Base-by-base conservation (phyloP, 1,284 basidiomycete genomes). In the Takashimella tepidaria region DNA sequence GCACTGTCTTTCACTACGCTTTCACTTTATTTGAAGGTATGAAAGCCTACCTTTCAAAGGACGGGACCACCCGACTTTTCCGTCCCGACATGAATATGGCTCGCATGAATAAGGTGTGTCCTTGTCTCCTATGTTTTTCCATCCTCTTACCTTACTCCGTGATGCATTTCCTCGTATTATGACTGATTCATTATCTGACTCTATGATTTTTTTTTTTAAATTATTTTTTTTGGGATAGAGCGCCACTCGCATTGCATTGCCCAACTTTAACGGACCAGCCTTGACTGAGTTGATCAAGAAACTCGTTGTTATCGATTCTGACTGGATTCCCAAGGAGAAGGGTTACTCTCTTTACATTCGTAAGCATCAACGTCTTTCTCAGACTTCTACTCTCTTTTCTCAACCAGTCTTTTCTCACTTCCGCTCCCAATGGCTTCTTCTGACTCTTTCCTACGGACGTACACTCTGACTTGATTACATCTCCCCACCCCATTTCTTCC, bases 21-120 rank as follows among this genome's bases (percentile, higher is more conserved):
- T 78, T 79, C 52, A 77, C 76, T 43, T 69, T 80, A 54, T 98
- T 98, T 67, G 95, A 98, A 73, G 95, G 95, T 22, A 84, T 97
- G 82, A 99, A 99, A 74, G 95, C 93, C 0, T 98, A 98, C 78
- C 81, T 86, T 53, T 85, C 88, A 61, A 77, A 83, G 49, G 79
- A 85, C 46, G 92, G 89, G 21, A 84, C 82, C 49, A 83, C 96
- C 12, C 85, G 89, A 12, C 77, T 98, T 57, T 99, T 98, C 82
- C 81, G 96, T 49, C 96, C 96, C 1, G 92, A 98, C 72, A 95
- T 93, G 87, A 98, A 98, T 79, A 98, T 98, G 93, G 75, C 74
- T 50, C 70, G 81, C 49, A 80, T 82, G 81, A 81, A 80, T 73
- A 72, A 68, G 20, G 71, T 72, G 37, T 66, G 73, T 54, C 63